Conservation (phyloP, 2,329 filamentous ascomycete species). For the Microsporum audouinii region DNA sequence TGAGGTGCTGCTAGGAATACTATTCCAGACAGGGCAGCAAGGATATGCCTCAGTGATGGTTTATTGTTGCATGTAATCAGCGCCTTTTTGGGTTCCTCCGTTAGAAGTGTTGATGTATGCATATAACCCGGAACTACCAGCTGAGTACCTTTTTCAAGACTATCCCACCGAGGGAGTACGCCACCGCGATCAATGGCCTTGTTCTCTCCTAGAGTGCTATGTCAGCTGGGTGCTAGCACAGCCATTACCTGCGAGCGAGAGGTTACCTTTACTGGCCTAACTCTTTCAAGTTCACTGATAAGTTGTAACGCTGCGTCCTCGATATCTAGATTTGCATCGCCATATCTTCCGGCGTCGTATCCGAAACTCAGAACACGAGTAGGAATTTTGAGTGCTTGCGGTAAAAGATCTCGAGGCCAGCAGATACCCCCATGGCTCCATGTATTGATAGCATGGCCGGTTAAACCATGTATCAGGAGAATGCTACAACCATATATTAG, state of each 20-base stretch:
- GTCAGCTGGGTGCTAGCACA: neutral
- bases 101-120: neutral
- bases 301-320: slow-evolving; percentile 3
- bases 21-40: neutral
- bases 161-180: slow-evolving; percentile 5
- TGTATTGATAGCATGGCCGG: slow-evolving; percentile 1
- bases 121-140: neutral
- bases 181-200: slow-evolving; percentile 2
- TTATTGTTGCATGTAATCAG: slow-evolving; percentile 3
- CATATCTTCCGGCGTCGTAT: neutral
- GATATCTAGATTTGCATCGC: slow-evolving; percentile 1
- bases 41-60: neutral
- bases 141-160: neutral
- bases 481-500: neutral
- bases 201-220: neutral
- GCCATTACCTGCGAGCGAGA: neutral
- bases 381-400: neutral
- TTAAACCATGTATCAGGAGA: slow-evolving; percentile 1
- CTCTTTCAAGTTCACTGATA: neutral
- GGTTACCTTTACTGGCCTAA: neutral
- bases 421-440: slow-evolving; percentile 4
- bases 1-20: slow-evolving; percentile 5
- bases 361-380: slow-evolving; percentile 4
- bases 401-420: slow-evolving; percentile 5
- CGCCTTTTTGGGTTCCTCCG: neutral